Base-by-base conservation (phyloP, 192 early-diverging fungal genomes). In the Podila epicladia region DNA sequence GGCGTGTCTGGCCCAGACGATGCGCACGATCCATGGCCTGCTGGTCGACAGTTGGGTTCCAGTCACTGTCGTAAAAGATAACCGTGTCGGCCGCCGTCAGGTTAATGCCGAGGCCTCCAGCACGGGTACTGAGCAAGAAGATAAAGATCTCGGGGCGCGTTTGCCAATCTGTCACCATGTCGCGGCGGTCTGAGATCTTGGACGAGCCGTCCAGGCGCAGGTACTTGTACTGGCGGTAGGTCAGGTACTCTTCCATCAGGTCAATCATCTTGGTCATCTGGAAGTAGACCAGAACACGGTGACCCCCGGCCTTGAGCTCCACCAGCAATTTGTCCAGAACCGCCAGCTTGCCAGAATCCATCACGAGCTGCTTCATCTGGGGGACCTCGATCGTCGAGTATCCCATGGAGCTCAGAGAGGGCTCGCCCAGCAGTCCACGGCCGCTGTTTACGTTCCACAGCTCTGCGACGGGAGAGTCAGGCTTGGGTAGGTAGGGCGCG, bases 101-200 rank as follows among this genome's bases (percentile, higher is more conserved):
- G 67, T 97, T 97, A 71, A 96, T 95, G 67, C 94, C 96, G 49
- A 97, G 83, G 9, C 94, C 94, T 83, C 94, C 94, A 35, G 94
- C 94, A 68, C 94, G 89, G 5, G 94, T 94, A 82, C 91, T 93
- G 35, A 95, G 89, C 84, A 94, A 80, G 64, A 95, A 96, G 51
- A 94, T 92, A 67, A 97, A 97, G 33, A 95, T 91, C 63, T 97
- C 95, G 37, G 90, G 87, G 65, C 86, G 82, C 6, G 95, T 95
- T 82, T 97, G 96, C 94, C 94, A 97, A 76, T 97, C 96, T 59
- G 89, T 88, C n/a, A 97, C 95, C 91, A 96, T 93, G 71, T 95
- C 94, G 22, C 94, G 91, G 62, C 96, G 93, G 61, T 97, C 95
- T 2, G 89, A 89, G 41, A 96, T 94, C 83, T 91, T 93, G 50